Evolutionary conservation across 2,329 filamentous ascomycete genomes (phyloP), one percentile per base, ranked within the genome.

Genomic region (Colletotrichum sojae): DNA sequence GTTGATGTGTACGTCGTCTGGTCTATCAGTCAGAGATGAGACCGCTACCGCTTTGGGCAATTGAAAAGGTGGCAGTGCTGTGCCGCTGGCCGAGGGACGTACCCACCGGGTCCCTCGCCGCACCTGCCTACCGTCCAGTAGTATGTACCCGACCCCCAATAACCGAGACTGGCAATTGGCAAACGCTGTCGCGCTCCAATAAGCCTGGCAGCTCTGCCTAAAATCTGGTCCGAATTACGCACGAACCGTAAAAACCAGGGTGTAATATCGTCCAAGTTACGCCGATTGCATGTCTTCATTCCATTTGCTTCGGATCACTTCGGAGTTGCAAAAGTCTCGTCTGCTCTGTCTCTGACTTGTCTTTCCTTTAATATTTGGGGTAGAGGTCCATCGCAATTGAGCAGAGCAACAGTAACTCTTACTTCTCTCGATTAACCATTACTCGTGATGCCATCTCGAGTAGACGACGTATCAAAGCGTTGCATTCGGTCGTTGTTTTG

Each of bases 51-150:
- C 22, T 67, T 69, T 67, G n/a, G 56, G 55, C 51, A 66, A 40
- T 52, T 69, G 55, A 40, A 31, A 25, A 16, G 51, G 51, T 67
- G 61, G 61, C 61, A 59, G 66, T 65, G 65, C 39, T 36, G 8
- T 36, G 31, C 31, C 31, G 31, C 31, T 36, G 31, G 31, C 31
- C 31, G 9, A 36, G 31, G 10, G 31, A 36, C 31, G 31, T 36
- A 36, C 31, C 31, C 31, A 10, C 31, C 10, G 31, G 8, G 31
- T 10, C 22, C 22, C 22, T 3, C 31, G 31, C 31, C 10, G 31
- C 10, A 36, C 10, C 31, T 36, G 31, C 31, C 10, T 36, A 36
- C 31, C 31, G 31, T 36, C 31, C 31, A 36, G 46, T 36, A 36
- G n/a, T n/a, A n/a, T n/a, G n/a, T n/a, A n/a, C n/a, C n/a, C n/a